A percentile compares a stretch with the other conserved stretches of the same genome.
These are phyloP conservation scores for Calonectria ilicicola DNA, from an alignment of 2,329 filamentous ascomycete species.

Conservation along the genomic window DNA sequence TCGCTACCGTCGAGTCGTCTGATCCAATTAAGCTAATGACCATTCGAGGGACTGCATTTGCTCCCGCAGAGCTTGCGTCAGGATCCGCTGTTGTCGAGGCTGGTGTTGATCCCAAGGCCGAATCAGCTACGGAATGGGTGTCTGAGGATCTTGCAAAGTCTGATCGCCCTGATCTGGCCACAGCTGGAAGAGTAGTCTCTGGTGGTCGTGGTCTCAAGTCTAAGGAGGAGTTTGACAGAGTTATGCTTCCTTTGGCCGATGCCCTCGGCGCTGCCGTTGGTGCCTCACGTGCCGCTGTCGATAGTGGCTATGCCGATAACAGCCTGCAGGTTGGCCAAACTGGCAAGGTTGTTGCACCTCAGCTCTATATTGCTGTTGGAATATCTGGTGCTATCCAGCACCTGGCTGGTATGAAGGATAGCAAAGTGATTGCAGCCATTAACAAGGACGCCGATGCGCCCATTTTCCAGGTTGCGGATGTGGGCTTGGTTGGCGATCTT, in stretches of 20 bases:
- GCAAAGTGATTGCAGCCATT: constrained; percentile 98
- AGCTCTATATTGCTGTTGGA: constrained; percentile 94
- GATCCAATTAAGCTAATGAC: constrained; percentile 91
- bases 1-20: constrained; percentile 92
- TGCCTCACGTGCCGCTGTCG: constrained; percentile 93
- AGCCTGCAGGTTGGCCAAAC: constrained; percentile 98
- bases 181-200: constrained; percentile 90
- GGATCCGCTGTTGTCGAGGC: constrained; percentile 83
- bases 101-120: constrained; percentile 84
- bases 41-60: constrained; percentile 92
- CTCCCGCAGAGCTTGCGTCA: constrained; percentile 76
- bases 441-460: constrained; percentile 98
- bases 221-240: constrained; percentile 94
- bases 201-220: constrained; percentile 96
- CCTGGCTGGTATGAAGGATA: constrained; percentile 99
- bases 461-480: constrained; percentile 98
- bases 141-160: constrained; percentile 94
- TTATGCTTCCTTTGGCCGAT: constrained; percentile 94
- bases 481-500: constrained; percentile 93
- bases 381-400: constrained; percentile 99
- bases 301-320: constrained; percentile 98
- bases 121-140: constrained; percentile 85
- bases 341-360: constrained; percentile 96
- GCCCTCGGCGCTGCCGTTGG: constrained; percentile 95
- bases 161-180: constrained; percentile 91